phyloP scores from a whole-genome alignment of 176 grass and related monocot species.

The Oryza officinalis region DNA sequence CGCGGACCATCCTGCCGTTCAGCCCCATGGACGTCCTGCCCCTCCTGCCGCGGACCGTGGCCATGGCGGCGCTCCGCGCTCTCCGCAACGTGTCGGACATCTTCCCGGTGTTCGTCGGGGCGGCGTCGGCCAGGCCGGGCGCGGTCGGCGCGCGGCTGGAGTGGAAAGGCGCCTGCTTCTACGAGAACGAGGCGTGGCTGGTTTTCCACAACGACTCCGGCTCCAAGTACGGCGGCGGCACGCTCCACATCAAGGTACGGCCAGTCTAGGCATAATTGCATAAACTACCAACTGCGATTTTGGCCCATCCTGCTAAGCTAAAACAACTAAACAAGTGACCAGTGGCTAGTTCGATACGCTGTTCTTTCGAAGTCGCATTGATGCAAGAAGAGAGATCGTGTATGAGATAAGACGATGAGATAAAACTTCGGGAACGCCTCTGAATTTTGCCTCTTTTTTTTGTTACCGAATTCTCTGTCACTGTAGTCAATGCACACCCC shows the following conservation, averaged over 20 bases:
- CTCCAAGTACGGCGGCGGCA: slow-evolving; percentile 60
- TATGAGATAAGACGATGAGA: background rate
- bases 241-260: slow-evolving; percentile 61
- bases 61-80: slow-evolving; percentile 42
- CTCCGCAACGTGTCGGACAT: slow-evolving; percentile 49
- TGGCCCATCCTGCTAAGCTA: background rate
- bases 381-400: background rate
- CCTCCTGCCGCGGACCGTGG: slow-evolving; percentile 42
- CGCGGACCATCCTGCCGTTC: slow-evolving; percentile 42
- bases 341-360: background rate
- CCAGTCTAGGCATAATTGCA: too few species aligned
- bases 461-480: background rate
- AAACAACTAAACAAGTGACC: background rate
- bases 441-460: background rate
- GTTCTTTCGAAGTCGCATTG: background rate
- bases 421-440: background rate
- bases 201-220: slow-evolving; percentile 59
- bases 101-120: slow-evolving; percentile 67
- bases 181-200: slow-evolving; percentile 70
- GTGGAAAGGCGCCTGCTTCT: slow-evolving; percentile 78
- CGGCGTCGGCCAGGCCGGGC: slow-evolving; percentile 26
- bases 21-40: slow-evolving; percentile 52
- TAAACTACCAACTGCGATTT: background rate
- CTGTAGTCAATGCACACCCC: background rate
- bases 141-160: background rate